Evolutionary conservation across 2,329 filamentous ascomycete genomes (phyloP), one percentile per base, ranked within the genome.

Genomic region (Microdochium paspali): DNA sequence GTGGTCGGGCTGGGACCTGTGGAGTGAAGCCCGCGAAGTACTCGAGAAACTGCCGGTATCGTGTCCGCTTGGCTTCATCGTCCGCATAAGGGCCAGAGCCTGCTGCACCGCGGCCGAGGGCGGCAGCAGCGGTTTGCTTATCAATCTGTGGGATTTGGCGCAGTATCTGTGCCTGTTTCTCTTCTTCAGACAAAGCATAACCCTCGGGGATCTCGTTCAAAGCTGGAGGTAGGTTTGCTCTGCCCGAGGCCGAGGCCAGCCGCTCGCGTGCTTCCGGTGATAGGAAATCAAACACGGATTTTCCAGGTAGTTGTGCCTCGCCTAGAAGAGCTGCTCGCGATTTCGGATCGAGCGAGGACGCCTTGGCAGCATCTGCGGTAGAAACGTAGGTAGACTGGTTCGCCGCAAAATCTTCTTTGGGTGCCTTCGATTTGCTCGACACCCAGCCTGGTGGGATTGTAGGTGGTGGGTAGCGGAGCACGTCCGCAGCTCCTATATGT

Each of bases 211-310:
- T 72, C 66, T 96, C 87, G 46, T 87, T 82, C 1, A 83, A 70
- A 0, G 85, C 93, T 7, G 81, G 79, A 0, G 93, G 93, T 2
- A 98, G 76, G 58, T 91, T 79, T 2, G 67, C 66, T 49, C 82
- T 89, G 1, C 90, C 90, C 2, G 88, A 89, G 1, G 82, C 82
- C 10, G 80, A 74, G 3, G 77, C 89, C 42, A 98, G 76, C 24
- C 84, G 80, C 46, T 91, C 84, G 51, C 93, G 82, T 3, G 87
- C 81, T 28, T 85, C 77, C 0, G 87, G 74, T 0, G 87, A 87
- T 54, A 98, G 76, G 64, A 87, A 98, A 66, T 97, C 90, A 63
- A 97, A 98, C 2, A 98, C 83, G 0, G 93, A 97, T 68, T 97
- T 96, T 1, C 89, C 88, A 0, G 90, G 90, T 0, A 97, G 71